Evolutionary conservation across 306 rosid genomes (phyloP), one percentile per base, ranked within the genome.

Genomic region (Lagenaria siceraria): DNA sequence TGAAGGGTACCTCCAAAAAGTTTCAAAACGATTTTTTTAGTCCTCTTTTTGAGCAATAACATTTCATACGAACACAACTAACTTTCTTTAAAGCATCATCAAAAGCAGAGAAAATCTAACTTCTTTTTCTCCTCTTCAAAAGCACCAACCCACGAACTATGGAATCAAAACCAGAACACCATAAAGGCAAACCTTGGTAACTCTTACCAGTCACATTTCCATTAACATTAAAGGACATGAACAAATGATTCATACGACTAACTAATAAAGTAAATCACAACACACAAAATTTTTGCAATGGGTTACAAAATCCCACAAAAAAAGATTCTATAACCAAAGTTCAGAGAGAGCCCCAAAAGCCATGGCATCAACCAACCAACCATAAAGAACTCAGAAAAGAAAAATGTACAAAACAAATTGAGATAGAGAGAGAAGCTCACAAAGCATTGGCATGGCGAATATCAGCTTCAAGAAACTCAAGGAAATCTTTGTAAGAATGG

Each of bases 391-490:
- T 27, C 75, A 69, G 22, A 46, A 69, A 31, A 21, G 2, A 56
- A 1, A 64, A 4, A 63, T 22, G 31, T 11, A 56, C 9, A n/a
- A 8, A 2, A n/a, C 7, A 68, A 17, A 40, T 0, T 58, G 38
- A 80, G 49, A n/a, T n/a, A 24, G 40, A 74, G 43, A 33, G 63
- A 62, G 46, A 46, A 80, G 79, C 91, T 89, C 79, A 91, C 97
- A 91, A 81, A 78, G 80, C 62, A 83, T 91, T 91, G 75, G 97
- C 95, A 80, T 88, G 91, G 56, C 87, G 91, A 80, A 91, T 87
- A 79, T 91, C 97, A 83, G 90, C 85, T 80, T 91, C 90, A 31
- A 91, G 89, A 80, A 83, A 85, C 90, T 87, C 83, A 42, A 91
- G 86, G 54, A 83, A 88, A 76, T 89, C 97, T 4, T 81, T 81